These are phyloP conservation scores for Daedaleopsis sinensis DNA, from an alignment of 768 basidiomycete genomes.

Conservation along the genomic window DNA sequence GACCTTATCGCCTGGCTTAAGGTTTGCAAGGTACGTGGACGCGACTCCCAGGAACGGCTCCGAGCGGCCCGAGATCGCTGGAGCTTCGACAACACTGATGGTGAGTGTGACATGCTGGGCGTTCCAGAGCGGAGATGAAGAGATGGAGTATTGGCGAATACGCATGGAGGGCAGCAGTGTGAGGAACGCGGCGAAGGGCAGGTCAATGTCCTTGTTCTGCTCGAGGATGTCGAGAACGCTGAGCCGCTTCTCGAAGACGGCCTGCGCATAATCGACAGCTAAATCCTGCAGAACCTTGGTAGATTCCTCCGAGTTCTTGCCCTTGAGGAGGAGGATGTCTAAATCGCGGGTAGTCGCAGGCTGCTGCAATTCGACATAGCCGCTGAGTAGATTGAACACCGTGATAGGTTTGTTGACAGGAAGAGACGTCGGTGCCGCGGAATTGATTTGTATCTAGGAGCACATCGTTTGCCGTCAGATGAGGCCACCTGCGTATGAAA, in stretches of 20 bases:
- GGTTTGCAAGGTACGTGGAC: constrained; percentile 44
- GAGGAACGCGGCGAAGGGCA: constrained; percentile 45
- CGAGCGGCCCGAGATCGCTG: constrained; percentile 35
- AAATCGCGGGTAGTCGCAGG: constrained; percentile 47
- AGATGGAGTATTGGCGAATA: constrained; percentile 55
- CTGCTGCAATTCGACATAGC: constrained; percentile 51
- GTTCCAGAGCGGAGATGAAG: constrained; percentile 50
- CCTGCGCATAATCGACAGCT: constrained; percentile 31
- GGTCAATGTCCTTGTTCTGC: constrained; percentile 36
- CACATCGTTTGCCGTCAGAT: not conserved
- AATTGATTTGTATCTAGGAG: constrained; percentile 37
- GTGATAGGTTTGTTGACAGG: constrained; percentile 42
- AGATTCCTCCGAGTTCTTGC: constrained; percentile 30
- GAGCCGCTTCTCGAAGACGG: constrained; percentile 39
- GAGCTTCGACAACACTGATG: constrained; percentile 44
- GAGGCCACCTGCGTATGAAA: not conserved
- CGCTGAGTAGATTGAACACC: constrained; percentile 41
- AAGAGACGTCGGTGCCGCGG: constrained; percentile 41
- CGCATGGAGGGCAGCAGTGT: constrained; percentile 50
- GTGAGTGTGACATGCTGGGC: constrained; percentile 45
- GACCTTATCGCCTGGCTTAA: constrained; percentile 41
- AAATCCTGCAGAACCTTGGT: constrained; percentile 33
- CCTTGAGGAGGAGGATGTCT: constrained; percentile 32
- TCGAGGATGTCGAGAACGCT: constrained; percentile 48
- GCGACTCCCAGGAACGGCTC: constrained; percentile 47